Percentiles rank a stretch among this genome's conserved stretches.
phyloP scores from a whole-genome alignment of 768 basidiomycete species.

The Strobilomyces dryophilus region DNA sequence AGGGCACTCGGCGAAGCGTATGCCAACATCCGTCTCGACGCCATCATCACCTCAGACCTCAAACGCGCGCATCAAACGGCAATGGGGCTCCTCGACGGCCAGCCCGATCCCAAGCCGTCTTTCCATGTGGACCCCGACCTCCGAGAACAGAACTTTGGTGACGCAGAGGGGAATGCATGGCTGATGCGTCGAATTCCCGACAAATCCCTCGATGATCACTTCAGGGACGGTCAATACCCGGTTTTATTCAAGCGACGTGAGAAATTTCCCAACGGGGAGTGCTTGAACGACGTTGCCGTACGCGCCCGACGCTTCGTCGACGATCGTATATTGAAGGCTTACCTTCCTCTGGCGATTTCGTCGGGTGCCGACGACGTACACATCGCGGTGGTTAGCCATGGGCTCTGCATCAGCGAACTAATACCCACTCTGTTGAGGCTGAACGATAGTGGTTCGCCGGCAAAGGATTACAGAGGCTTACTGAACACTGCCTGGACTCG shows the following conservation, averaged over 20 bases:
- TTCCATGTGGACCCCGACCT: slow-evolving; percentile 48
- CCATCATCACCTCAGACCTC: slow-evolving; percentile 64
- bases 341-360: slow-evolving; percentile 43
- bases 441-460: slow-evolving; percentile 30
- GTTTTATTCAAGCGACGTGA: slow-evolving; percentile 40
- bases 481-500: slow-evolving; percentile 70
- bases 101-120: slow-evolving; percentile 42
- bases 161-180: slow-evolving; percentile 63
- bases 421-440: slow-evolving; percentile 47
- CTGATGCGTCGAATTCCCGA: slow-evolving; percentile 21
- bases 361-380: slow-evolving; percentile 41
- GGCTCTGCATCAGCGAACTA: slow-evolving; percentile 62
- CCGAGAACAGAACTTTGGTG: slow-evolving; percentile 67
- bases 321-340: slow-evolving; percentile 48
- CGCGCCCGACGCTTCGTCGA: slow-evolving; percentile 52
- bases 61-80: slow-evolving; percentile 64
- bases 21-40: slow-evolving; percentile 41
- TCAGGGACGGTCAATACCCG: slow-evolving; percentile 52
- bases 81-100: slow-evolving; percentile 46
- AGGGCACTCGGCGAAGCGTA: slow-evolving; percentile 57
- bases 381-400: slow-evolving; percentile 72
- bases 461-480: slow-evolving; percentile 44
- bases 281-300: slow-evolving; percentile 53
- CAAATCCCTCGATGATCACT: slow-evolving; percentile 42
- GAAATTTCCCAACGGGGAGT: slow-evolving; percentile 71